Evolutionary conservation across 305 asterid genomes (phyloP).

Genomic region (Fraxinus dipetala): DNA sequence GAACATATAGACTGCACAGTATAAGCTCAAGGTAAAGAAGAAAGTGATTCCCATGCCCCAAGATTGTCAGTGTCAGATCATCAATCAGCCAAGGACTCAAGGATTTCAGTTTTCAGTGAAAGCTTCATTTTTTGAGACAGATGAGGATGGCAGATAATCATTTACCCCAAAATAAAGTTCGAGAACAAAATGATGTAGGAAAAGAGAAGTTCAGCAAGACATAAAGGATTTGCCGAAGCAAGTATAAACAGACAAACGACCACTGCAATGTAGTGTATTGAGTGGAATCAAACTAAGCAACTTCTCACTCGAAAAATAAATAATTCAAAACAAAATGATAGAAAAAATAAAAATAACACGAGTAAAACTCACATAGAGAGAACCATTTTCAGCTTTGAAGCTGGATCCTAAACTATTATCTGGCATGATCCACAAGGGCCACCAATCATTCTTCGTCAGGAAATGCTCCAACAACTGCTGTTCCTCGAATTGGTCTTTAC

Average conservation of each 20-base stretch:
- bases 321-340: conserved; percentile 3
- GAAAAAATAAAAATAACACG: conserved; percentile 1
- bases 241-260: conserved; percentile 2
- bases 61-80: not conserved
- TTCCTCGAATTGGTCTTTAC: conserved; percentile 68
- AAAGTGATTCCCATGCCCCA: conserved; percentile 13
- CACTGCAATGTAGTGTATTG: not conserved
- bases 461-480: conserved; percentile 73
- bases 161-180: not conserved
- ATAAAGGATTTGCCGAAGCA: not conserved
- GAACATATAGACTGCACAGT: not conserved
- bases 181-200: not conserved
- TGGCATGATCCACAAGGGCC: conserved; percentile 76
- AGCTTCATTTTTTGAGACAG: not conserved
- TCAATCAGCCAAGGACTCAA: not conserved
- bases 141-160: not conserved
- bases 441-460: conserved; percentile 52
- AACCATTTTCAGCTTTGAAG: conserved; percentile 39
- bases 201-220: conserved; percentile 6
- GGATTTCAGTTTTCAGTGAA: not conserved
- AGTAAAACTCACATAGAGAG: conserved; percentile 57
- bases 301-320: not conserved
- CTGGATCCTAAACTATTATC: conserved; percentile 39
- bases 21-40: conserved; percentile 2
- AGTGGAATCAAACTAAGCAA: conserved; percentile 1